Base-by-base conservation (phyloP, 2,329 filamentous ascomycete genomes). In the Chalaropsis thielavioides region DNA sequence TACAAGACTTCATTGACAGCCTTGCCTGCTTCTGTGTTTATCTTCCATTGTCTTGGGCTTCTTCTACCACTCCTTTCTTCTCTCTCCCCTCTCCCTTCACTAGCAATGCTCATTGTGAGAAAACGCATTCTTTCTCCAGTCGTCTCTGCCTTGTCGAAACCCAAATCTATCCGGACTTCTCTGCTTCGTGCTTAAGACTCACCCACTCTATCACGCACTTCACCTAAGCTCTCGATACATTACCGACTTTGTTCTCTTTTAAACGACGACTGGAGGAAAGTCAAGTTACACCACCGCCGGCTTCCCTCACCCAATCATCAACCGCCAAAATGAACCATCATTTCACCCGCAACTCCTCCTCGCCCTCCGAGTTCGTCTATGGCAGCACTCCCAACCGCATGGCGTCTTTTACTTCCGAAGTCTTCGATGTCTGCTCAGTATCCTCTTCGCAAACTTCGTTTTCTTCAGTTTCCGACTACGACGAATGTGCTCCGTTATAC, bases 391-490 rank as follows among this genome's bases (percentile, higher is more conserved):
- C 64, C 22, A 27, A 62, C 22, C 60, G 40, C 17, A 66, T 66
- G 38, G 43, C 60, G 41, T 49, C 61, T 19, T 51, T 56, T n/a
- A 49, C 46, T n/a, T 67, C 65, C 10, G 46, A 56, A 8, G 31
- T 61, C 17, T 67, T 61, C 5, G 62, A 67, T 31, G 19, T 11
- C 40, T 60, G 54, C 24, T 61, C 65, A 11, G 83, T 82, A 73
- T 82, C 84, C 67, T 86, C 87, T 51, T 77, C 90, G 79, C 83
- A 86, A 72, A 87, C 87, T 65, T 89, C 88, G 70, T 90, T 89
- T 38, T 87, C 87, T 65, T 91, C 88, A 22, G 83, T 84, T 64
- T 94, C 89, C 44, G 63, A 63, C 22, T 91, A 88, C 35, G 83
- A 86, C 66, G 83, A 85, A 65, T 94, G 89, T 41, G 80, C 90